Base-by-base conservation (phyloP, 208 protist species). In the Wallacemonas rigidus region DNA sequence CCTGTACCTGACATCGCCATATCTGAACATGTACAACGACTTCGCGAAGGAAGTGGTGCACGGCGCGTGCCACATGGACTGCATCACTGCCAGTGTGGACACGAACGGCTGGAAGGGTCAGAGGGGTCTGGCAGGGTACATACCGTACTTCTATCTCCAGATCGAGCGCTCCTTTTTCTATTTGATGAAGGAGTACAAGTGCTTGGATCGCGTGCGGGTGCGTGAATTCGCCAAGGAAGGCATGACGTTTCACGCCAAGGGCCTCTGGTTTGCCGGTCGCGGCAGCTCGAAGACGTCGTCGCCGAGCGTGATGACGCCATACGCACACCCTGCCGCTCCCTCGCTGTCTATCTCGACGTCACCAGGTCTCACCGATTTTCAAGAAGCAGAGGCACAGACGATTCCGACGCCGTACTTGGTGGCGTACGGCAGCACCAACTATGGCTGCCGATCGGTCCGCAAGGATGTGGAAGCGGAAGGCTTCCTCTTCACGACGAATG, bases 361-460 rank as follows among this genome's bases (percentile, higher is more conserved):
- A 2, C 15, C 38, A 38, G 36, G 63, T 3, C 3, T 62, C 35
- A 40, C 47, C 35, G 14, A 51, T 11, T 43, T 43, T 17, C 41
- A 57, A 38, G n/a, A 77, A 36, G 15, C 38, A 14, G 11, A 69
- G 12, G 65, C 56, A 14, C 40, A 69, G 41, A 54, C 50, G 14
- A 81, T 85, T 43, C 71, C 74, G 4, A 62, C 77, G n/a, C 87
- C 85, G 40, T 90, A 90, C 68, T 69, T 92, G n/a, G 87, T 91
- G 9, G 79, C 88, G 4, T 90, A 94, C 77, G 90, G 93, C 67
- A 95, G 90, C 80, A 94, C 88, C 57, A 97, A 97, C 81, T 94
- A 94, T 56, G 90, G 93, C 8, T 85, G 90, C 71, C 93, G 93
- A 57, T 93, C 86, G 35, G 87, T 92, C 1, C 82, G 92, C 73